A percentile compares a stretch with the other conserved stretches of the same genome.
These are phyloP conservation scores for Grifola frondosa DNA, from an alignment of 1,284 basidiomycete species.

Conservation along the genomic window DNA sequence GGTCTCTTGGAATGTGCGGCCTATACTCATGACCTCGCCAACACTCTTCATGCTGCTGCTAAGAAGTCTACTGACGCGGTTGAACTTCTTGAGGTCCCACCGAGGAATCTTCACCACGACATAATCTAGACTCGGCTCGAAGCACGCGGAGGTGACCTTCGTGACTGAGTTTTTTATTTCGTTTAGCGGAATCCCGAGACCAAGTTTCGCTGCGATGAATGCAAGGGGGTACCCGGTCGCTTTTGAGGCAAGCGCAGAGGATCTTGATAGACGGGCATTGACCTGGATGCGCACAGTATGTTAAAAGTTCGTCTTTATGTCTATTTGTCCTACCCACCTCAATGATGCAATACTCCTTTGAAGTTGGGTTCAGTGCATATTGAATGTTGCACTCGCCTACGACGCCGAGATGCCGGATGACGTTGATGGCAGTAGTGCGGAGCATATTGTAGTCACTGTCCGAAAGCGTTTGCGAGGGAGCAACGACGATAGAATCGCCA, in stretches of 20 bases:
- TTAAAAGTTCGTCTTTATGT: not conserved
- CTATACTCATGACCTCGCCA: constrained; percentile 99
- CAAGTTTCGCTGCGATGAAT: constrained; percentile 98
- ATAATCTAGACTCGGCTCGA: constrained; percentile 97
- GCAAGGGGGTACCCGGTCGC: constrained; percentile 98
- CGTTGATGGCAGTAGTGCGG: constrained; percentile 95
- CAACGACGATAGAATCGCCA: constrained; percentile 98
- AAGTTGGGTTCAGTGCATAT: constrained; percentile 94
- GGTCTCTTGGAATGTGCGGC: constrained; percentile 96
- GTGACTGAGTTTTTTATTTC: constrained; percentile 98
- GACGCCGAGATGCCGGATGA: constrained; percentile 96
- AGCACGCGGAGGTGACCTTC: constrained; percentile 94
- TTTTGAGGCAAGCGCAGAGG: constrained; percentile 96
- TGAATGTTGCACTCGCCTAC: constrained; percentile 99
- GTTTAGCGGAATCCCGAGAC: constrained; percentile 94
- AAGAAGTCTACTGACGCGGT: constrained; percentile 81
- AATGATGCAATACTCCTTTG: constrained; percentile 98
- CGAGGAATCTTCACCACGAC: constrained; percentile 98
- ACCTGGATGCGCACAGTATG: constrained; percentile 51
- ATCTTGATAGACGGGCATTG: constrained; percentile 98
- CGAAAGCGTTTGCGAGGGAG: constrained; percentile 97
- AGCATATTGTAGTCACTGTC: constrained; percentile 99
- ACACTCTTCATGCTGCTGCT: constrained; percentile 99
- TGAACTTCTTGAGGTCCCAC: constrained; percentile 99
- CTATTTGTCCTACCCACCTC: constrained; percentile 77